These are phyloP conservation scores for Pseudogymnoascus sp. DNA, from an alignment of 2,329 filamentous ascomycete species.

Conservation along the genomic window DNA sequence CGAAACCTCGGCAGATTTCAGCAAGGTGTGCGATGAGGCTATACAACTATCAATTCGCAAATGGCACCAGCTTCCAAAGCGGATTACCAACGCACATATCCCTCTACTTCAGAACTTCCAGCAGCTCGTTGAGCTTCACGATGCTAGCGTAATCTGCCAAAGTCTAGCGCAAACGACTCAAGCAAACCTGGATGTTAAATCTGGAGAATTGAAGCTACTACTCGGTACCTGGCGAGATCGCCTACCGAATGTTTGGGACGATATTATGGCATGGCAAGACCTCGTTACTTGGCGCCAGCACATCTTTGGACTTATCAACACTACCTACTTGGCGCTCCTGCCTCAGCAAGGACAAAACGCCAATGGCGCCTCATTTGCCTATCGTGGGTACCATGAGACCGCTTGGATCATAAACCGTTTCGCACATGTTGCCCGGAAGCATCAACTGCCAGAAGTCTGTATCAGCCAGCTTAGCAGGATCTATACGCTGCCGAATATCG, in stretches of 20 bases:
- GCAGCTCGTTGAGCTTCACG: constrained; percentile 91
- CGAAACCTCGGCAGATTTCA: constrained; percentile 73
- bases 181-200: constrained; percentile 84
- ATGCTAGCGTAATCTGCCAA: constrained; percentile 92
- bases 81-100: constrained; percentile 90
- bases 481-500: constrained; percentile 97
- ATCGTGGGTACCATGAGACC: constrained; percentile 95
- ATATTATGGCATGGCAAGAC: constrained; percentile 99
- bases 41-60: constrained; percentile 96
- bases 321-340: constrained; percentile 78
- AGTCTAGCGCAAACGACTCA: constrained; percentile 80
- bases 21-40: constrained; percentile 86
- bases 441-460: constrained; percentile 92
- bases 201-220: constrained; percentile 87
- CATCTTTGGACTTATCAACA: constrained; percentile 96
- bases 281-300: constrained; percentile 99
- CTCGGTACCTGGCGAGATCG: constrained; percentile 93
- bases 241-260: constrained; percentile 96
- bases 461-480: constrained; percentile 95
- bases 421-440: constrained; percentile 93
- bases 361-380: constrained; percentile 79
- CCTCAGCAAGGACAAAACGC: constrained; percentile 73
- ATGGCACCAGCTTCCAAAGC: constrained; percentile 95
- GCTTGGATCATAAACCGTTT: constrained; percentile 99
- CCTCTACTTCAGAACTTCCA: constrained; percentile 96